Base-by-base conservation (phyloP, 306 rosid species). In the Cucumis cinereus region DNA sequence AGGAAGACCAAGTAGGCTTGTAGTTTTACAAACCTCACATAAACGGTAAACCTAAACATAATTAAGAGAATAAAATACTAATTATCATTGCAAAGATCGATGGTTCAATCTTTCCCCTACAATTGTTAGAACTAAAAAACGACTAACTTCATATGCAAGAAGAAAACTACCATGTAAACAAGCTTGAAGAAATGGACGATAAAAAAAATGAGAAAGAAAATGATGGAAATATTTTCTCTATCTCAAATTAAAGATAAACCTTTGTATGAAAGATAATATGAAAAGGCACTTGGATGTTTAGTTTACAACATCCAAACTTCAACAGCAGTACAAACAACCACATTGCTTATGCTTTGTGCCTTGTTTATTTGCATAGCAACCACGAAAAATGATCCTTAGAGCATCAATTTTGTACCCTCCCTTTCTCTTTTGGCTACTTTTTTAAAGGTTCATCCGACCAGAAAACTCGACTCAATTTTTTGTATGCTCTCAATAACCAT, bases 401-500 rank as follows among this genome's bases (percentile, higher is more conserved):
- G 61, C 36, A 55, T n/a, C 62, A 38, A 43, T 55, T 74, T 36
- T 35, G 35, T 1, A 16, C 64, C 55, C 54, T 63, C 38, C 35
- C 54, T 20, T 17, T 19, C 60, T 5, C 60, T 5, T 24, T 74
- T 56, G 52, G 24, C 24, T 17, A 26, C 57, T 4, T 19, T 17
- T 71, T 72, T 28, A 28, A 72, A 26, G 23, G 76, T 19, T 72
- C 40, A 26, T 16, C 76, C 47, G 76, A 72, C 61, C 76, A 50
- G 30, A 75, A 38, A 38, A 23, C 55, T 55, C 23, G 1, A 20
- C 55, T 57, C 36, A 23, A 75, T 36, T 57, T 57, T 45, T 57
- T 11, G 30, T 75, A 75, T 50, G 60, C 76, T 50, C 76, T 72
- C 76, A 72, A 53, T 72, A 49, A 49, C 76, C 60, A 75, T 75